Base-by-base conservation (phyloP, 1,284 basidiomycete genomes). In the Microbotryum scabiosae region DNA sequence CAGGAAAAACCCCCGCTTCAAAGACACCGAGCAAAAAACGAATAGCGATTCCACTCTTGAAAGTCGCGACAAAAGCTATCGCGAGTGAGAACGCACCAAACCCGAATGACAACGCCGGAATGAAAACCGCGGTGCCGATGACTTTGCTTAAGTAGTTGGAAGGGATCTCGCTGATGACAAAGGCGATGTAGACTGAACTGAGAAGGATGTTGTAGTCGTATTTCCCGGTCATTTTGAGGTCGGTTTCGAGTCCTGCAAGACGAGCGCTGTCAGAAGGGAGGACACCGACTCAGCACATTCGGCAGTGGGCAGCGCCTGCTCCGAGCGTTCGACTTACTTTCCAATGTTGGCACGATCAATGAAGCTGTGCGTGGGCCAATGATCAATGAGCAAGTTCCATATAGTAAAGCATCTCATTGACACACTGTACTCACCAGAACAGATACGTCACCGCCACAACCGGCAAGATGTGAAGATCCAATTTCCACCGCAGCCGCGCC, bases 311-410 rank as follows among this genome's bases (percentile, higher is more conserved):
- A 52, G 30, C 20, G 50, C 30, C 12, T 52, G 51, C 26, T 52
- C 32, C 16, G 8, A 32, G 51, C n/a, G 18, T 25, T 28, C 26
- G n/a, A 14, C 32, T 23, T 21, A 59, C 51, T 71, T 71, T 28
- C 70, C 70, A n/a, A 71, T 65, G 54, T 71, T 71, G 23, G 68
- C 62, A 12, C 70, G 61, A 56, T 71, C 70, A 52, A 66, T 61
- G 36, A 68, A 71, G 55, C 47, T 28, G 23, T 10, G 21, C 10
- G 20, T 28, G 10, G 14, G 1, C 4, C 47, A 48, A n/a, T 48
- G 46, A 48, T 48, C 14, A 5, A 49, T 49, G 23, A 28, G 47
- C 14, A 28, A 21, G 10, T 30, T 2, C 1, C 30, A 30, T 9
- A 9, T 7, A 30, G 1, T 9, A 9, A 9, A 1, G 8, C 30